Percentiles rank a stretch among this genome's conserved stretches.
These are phyloP conservation scores for Apiospora rasikravindrae DNA, from an alignment of 2,329 filamentous ascomycete genomes.

Conservation along the genomic window DNA sequence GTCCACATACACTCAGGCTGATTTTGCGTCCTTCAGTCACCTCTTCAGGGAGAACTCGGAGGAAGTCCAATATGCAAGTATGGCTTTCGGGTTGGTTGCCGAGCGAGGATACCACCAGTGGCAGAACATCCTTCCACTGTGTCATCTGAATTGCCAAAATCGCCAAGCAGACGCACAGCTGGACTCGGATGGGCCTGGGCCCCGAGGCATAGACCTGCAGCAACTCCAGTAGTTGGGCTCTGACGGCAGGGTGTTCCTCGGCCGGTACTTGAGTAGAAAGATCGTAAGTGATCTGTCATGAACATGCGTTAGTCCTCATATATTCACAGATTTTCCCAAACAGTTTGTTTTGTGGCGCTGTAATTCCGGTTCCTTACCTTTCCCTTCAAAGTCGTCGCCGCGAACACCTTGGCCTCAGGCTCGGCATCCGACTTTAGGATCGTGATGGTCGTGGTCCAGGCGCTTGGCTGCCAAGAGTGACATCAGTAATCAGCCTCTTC, in stretches of 20 bases:
- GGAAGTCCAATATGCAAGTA: conserved; percentile 90
- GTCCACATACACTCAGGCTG: conserved; percentile 95
- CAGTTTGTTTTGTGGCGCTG: conserved; percentile 17
- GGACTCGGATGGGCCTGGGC: conserved; percentile 83
- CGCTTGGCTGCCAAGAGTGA: conserved; percentile 71
- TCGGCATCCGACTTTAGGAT: conserved; percentile 84
- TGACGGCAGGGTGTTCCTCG: conserved; percentile 74
- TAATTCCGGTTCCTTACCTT: conserved; percentile 69
- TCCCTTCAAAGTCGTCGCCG: conserved; percentile 94
- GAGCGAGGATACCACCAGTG: conserved; percentile 78
- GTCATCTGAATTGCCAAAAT: conserved; percentile 96
- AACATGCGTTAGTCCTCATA: neutral
- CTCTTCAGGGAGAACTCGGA: conserved; percentile 96
- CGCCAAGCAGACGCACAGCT: conserved; percentile 92
- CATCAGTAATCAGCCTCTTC: conserved; percentile 32
- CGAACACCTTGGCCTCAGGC: conserved; percentile 89
- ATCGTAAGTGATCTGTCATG: conserved; percentile 87
- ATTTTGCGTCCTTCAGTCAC: conserved; percentile 99
- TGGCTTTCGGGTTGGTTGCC: conserved; percentile 78
- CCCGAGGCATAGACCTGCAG: conserved; percentile 82
- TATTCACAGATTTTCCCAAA: conserved; percentile 28
- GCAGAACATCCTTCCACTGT: conserved; percentile 91
- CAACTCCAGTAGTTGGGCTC: conserved; percentile 82
- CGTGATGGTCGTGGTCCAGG: conserved; percentile 86
- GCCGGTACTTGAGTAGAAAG: conserved; percentile 81